These are phyloP conservation scores for Camellia oleifera DNA, from an alignment of 179 eudicot species.

Conservation along the genomic window DNA sequence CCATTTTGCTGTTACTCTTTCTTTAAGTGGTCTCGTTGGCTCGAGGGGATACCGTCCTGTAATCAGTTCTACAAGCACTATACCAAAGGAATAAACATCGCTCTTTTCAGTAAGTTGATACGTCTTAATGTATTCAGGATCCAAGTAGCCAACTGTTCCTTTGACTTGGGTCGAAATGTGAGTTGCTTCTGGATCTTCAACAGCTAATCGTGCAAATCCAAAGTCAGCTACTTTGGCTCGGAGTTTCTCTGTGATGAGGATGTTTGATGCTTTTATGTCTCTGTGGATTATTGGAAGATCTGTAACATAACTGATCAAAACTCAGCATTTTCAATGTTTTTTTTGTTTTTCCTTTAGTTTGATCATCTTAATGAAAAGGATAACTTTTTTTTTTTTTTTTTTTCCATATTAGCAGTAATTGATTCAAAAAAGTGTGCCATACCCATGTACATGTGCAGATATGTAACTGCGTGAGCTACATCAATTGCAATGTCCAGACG, in stretches of 20 bases:
- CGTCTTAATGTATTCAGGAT: slow-evolving; percentile 74
- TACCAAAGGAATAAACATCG: slow-evolving; percentile 83
- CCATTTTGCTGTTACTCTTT: slow-evolving; percentile 60
- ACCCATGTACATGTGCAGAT: slow-evolving; percentile 68
- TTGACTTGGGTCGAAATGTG: slow-evolving; percentile 74
- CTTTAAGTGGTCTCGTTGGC: slow-evolving; percentile 35
- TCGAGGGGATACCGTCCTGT: slow-evolving; percentile 73
- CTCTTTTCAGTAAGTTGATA: slow-evolving; percentile 81
- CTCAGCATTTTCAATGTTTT: not conserved
- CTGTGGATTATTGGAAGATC: slow-evolving; percentile 87
- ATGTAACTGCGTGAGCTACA: slow-evolving; percentile 69
- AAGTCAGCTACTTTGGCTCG: slow-evolving; percentile 87
- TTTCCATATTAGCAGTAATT: not conserved
- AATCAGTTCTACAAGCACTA: slow-evolving; percentile 64
- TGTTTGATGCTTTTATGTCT: slow-evolving; percentile 78
- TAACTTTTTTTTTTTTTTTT: not conserved
- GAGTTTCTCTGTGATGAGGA: slow-evolving; percentile 69
- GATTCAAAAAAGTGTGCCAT: slow-evolving; percentile 1
- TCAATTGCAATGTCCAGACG: slow-evolving; percentile 68
- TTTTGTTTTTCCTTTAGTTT: not conserved
- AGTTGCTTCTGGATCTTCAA: slow-evolving; percentile 54
- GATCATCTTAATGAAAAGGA: not conserved
- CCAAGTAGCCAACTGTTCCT: slow-evolving; percentile 83
- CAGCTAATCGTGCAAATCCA: slow-evolving; percentile 65
- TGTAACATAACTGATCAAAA: slow-evolving; percentile 24